Percentiles rank a stretch among this genome's conserved stretches.
These are phyloP conservation scores for Nadsonia starkeyi-henricii DNA, from an alignment of 1,139 yeast genomes.

Conservation along the genomic window DNA sequence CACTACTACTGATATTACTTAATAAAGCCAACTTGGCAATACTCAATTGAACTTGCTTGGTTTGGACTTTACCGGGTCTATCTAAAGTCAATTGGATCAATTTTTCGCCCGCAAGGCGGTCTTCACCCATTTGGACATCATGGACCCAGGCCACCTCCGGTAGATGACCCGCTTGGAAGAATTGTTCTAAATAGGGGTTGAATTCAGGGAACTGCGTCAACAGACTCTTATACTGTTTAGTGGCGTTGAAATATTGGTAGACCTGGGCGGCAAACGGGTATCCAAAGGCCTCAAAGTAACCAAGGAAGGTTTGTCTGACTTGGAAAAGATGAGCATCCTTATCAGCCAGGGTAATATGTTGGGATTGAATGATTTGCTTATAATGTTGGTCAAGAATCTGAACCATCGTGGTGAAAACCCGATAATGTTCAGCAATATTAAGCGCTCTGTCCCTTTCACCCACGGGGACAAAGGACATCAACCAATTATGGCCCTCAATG, in stretches of 20 bases:
- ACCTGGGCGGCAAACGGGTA: slow-evolving; percentile 56
- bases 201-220: slow-evolving; percentile 45
- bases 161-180: slow-evolving; percentile 37
- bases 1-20: slow-evolving; percentile 15
- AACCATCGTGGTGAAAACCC: slow-evolving; percentile 53
- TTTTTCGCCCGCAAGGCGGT: slow-evolving; percentile 34
- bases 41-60: slow-evolving; percentile 46
- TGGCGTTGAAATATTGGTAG: slow-evolving; percentile 43
- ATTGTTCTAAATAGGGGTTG: slow-evolving; percentile 35
- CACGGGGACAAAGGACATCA: slow-evolving; percentile 34
- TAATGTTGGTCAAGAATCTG: slow-evolving; percentile 47
- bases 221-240: slow-evolving; percentile 40
- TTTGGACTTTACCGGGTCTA: slow-evolving; percentile 31
- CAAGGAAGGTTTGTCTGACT: slow-evolving; percentile 4
- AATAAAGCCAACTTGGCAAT: slow-evolving; percentile 46
- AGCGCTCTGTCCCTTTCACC: slow-evolving; percentile 41
- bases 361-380: slow-evolving; percentile 11
- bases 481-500: slow-evolving; percentile 30
- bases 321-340: neutral
- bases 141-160: slow-evolving; percentile 61
- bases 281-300: slow-evolving; percentile 48
- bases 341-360: neutral
- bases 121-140: slow-evolving; percentile 40
- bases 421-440: slow-evolving; percentile 48
- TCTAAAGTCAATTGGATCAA: slow-evolving; percentile 30